These are phyloP conservation scores for Globisporangium canariense DNA, from an alignment of 352 stramenopile species.

Conservation along the genomic window DNA sequence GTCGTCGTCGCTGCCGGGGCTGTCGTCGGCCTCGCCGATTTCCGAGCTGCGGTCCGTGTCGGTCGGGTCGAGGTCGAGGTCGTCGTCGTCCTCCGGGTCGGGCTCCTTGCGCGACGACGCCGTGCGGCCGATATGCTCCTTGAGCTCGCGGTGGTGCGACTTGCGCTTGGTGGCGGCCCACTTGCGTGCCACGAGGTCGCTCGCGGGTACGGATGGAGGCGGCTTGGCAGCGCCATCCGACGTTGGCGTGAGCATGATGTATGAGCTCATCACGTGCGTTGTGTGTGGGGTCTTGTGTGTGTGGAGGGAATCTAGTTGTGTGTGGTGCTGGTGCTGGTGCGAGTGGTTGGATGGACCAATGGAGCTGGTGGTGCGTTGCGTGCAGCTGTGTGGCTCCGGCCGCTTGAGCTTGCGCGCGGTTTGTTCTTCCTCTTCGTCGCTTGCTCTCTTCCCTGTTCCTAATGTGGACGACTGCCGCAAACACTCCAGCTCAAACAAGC, in stretches of 20 bases:
- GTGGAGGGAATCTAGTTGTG: constrained; percentile 1
- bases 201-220: constrained; percentile 21
- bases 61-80: constrained; percentile 23
- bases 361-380: background rate
- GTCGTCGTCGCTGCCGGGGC: constrained; percentile 22
- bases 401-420: background rate
- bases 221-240: constrained; percentile 17
- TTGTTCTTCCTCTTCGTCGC: background rate
- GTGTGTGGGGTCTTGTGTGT: background rate
- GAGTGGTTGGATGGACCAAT: background rate
- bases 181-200: constrained; percentile 41
- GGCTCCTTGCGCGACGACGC: constrained; percentile 38
- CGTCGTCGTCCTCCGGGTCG: constrained; percentile 28
- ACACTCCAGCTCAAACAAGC: background rate
- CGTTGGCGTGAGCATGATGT: constrained; percentile 57
- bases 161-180: constrained; percentile 36
- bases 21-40: constrained; percentile 18
- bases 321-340: background rate
- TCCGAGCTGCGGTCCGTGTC: constrained; percentile 36
- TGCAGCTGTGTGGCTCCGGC: background rate
- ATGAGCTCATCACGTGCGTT: constrained; percentile 23
- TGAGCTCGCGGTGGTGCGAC: constrained; percentile 15
- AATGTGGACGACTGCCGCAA: constrained; percentile 5
- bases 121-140: constrained; percentile 15
- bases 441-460: constrained; percentile 4